These are phyloP conservation scores for Epichloe gansuensis DNA, from an alignment of 2,329 filamentous ascomycete species.

Conservation along the genomic window DNA sequence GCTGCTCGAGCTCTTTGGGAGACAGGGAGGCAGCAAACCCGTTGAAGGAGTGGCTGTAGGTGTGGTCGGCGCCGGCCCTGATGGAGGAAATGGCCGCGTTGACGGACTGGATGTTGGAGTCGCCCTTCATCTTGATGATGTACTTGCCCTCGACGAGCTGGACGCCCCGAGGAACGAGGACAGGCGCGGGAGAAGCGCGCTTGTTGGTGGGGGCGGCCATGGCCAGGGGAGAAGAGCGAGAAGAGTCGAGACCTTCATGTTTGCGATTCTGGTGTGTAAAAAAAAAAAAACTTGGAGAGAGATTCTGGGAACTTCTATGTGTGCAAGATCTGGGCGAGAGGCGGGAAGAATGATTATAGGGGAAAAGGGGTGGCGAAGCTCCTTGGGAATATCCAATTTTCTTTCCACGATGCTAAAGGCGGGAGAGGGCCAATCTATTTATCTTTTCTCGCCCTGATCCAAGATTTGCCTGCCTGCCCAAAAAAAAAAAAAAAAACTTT, in stretches of 20 bases:
- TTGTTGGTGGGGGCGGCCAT: constrained; percentile 19
- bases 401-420: background rate
- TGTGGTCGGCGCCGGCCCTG: constrained; percentile 20
- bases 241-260: constrained; percentile 21
- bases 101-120: constrained; percentile 12
- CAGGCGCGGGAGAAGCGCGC: constrained; percentile 22
- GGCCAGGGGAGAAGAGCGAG: constrained; percentile 21
- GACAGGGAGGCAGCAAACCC: constrained; percentile 19
- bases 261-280: background rate
- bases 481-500: too few species aligned
- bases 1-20: constrained; percentile 13
- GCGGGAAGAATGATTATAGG: background rate
- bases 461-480: background rate
- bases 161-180: constrained; percentile 20
- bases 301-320: background rate
- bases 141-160: constrained; percentile 23
- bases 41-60: constrained; percentile 15
- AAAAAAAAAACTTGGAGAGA: background rate
- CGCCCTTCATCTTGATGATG: constrained; percentile 25
- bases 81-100: constrained; percentile 15
- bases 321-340: background rate
- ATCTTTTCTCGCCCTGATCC: background rate
- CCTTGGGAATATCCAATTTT: background rate
- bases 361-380: background rate
- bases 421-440: background rate